phyloP scores from a whole-genome alignment of 2,329 filamentous ascomycete genomes.

The Paracorniculantispora psalliotae region DNA sequence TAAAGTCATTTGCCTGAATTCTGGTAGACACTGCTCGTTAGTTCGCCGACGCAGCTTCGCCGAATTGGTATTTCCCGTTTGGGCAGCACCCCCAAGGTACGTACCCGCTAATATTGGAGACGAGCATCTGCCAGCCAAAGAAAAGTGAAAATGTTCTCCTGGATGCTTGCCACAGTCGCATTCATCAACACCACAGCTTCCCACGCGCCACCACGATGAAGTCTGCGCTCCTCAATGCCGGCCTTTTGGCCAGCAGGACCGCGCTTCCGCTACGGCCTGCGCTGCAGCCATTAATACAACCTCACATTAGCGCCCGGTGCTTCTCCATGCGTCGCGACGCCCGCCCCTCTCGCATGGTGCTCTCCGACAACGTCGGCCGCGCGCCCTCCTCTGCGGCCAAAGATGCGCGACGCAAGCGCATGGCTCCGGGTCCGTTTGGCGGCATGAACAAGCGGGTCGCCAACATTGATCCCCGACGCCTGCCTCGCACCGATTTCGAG shows the following conservation, averaged over 20 bases:
- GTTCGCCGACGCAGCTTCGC: neutral
- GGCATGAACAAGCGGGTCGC: conserved; percentile 53
- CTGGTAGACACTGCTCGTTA: no score
- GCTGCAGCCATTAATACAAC: neutral
- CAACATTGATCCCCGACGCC: conserved; percentile 27
- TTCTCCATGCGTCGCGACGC: conserved; percentile 3
- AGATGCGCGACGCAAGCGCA: conserved; percentile 32
- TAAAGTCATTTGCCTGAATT: no score
- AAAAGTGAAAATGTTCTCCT: conserved; percentile 12
- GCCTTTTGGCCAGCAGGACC: neutral
- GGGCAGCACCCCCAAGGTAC: neutral
- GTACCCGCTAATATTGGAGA: conserved; percentile 11
- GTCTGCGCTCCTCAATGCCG: neutral
- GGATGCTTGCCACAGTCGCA: neutral
- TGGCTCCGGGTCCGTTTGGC: conserved; percentile 45
- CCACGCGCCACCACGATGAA: conserved; percentile 4
- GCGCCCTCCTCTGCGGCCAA: conserved; percentile 29
- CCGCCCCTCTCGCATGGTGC: conserved; percentile 48
- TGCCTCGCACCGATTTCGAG: conserved; percentile 18
- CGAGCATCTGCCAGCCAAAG: neutral
- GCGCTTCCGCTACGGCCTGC: neutral
- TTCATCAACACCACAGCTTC: neutral
- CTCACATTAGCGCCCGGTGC: neutral
- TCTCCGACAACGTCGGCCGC: conserved; percentile 49
- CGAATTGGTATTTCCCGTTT: conserved; percentile 4